Conservation (phyloP, 2,329 filamentous ascomycete species). For the Cladosporium sp. region DNA sequence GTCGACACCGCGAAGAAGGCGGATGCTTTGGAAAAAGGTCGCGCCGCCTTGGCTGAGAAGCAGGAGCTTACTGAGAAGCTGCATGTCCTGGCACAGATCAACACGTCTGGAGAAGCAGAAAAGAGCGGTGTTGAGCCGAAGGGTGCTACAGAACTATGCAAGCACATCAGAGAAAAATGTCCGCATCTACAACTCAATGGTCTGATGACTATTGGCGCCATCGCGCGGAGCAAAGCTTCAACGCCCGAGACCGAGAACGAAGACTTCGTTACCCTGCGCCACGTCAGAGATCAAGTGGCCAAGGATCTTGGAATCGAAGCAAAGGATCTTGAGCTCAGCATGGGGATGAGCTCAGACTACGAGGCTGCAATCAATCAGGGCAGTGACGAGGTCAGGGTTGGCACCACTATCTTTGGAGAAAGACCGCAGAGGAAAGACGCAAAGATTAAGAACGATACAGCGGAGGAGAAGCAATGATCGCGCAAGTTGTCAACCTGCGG, state of each 20-base stretch:
- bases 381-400: conserved; percentile 85
- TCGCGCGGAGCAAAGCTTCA: conserved; percentile 76
- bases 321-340: conserved; percentile 79
- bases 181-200: conserved; percentile 74
- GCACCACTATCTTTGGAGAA: conserved; percentile 89
- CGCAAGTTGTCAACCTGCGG: neutral
- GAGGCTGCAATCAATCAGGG: conserved; percentile 82
- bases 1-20: conserved; percentile 90
- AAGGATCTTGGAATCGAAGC: conserved; percentile 58
- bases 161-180: conserved; percentile 68
- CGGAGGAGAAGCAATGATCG: conserved; percentile 23
- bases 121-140: conserved; percentile 81
- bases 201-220: conserved; percentile 96
- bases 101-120: conserved; percentile 82
- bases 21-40: conserved; percentile 72
- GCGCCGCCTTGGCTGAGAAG: conserved; percentile 57
- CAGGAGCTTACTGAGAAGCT: conserved; percentile 48
- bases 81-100: conserved; percentile 86
- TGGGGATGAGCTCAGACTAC: conserved; percentile 98
- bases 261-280: conserved; percentile 72
- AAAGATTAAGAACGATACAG: conserved; percentile 53
- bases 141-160: conserved; percentile 63
- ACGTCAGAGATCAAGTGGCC: conserved; percentile 70
- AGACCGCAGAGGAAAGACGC: conserved; percentile 78
- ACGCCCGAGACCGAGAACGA: conserved; percentile 80